phyloP scores from a whole-genome alignment of 2,329 filamentous ascomycete species.

The Xylariomycetidae sp. region DNA sequence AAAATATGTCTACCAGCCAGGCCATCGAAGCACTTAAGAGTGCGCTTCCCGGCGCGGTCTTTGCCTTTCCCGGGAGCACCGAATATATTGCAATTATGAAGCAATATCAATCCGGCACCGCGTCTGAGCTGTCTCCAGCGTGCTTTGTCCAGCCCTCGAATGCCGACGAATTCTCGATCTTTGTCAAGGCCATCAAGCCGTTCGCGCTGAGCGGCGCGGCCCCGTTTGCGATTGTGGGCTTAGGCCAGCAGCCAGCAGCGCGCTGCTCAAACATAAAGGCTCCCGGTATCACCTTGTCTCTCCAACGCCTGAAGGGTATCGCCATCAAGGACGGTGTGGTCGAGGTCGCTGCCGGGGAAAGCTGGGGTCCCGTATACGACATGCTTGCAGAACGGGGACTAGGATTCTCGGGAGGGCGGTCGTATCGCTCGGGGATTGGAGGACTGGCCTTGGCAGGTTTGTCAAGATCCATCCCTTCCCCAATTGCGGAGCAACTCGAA shows the following conservation, averaged over 20 bases:
- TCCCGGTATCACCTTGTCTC: constrained; percentile 11
- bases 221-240: constrained; percentile 3
- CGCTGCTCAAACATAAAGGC: constrained; percentile 9
- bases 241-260: constrained; percentile 2
- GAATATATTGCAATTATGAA: background rate
- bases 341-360: constrained; percentile 7
- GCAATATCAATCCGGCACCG: background rate
- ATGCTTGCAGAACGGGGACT: constrained; percentile 6
- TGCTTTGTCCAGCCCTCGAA: background rate
- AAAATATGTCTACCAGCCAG: background rate
- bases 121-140: background rate
- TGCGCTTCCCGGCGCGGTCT: background rate
- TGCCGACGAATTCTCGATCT: constrained; percentile 1
- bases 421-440: constrained; percentile 8
- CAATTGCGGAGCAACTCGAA: background rate
- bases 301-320: constrained; percentile 7
- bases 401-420: constrained; percentile 4
- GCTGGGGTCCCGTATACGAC: constrained; percentile 11
- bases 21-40: background rate
- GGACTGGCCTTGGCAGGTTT: constrained; percentile 8
- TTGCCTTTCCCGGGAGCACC: background rate
- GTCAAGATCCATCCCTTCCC: background rate
- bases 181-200: background rate
- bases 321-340: constrained; percentile 4
- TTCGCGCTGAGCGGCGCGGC: background rate